Conservation (phyloP, 768 basidiomycete genomes). For the Auricularia auricula-judae region DNA sequence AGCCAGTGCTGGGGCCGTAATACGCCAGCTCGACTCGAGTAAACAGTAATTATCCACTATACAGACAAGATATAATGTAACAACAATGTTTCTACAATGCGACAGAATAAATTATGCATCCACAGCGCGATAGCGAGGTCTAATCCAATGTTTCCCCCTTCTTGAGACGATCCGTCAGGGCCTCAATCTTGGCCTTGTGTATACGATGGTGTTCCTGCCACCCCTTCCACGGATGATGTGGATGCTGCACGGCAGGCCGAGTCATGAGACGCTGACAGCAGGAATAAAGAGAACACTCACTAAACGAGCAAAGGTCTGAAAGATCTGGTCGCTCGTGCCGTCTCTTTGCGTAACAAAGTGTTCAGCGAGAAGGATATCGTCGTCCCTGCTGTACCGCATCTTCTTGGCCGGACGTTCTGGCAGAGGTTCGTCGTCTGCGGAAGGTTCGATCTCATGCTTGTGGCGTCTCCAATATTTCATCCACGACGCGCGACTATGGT, state of each 20-base stretch:
- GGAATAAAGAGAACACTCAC: constrained; percentile 28
- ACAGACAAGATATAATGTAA: no score
- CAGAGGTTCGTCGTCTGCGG: constrained; percentile 56
- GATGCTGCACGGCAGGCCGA: constrained; percentile 37
- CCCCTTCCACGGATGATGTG: constrained; percentile 89
- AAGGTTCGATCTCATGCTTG: constrained; percentile 67
- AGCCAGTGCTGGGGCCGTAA: no score
- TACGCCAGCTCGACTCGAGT: no score
- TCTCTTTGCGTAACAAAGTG: constrained; percentile 64
- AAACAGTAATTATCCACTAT: no score
- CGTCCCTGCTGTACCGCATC: constrained; percentile 70
- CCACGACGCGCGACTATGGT: constrained; percentile 87
- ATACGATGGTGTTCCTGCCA: constrained; percentile 90
- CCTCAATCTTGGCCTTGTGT: constrained; percentile 78
- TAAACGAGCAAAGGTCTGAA: constrained; percentile 65
- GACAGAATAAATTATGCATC: no score
- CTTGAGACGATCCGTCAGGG: constrained; percentile 51
- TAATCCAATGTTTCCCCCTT: constrained; percentile 44
- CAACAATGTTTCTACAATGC: no score
- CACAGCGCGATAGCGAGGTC: no score
- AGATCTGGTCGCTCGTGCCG: constrained; percentile 75
- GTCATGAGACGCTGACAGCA: neutral
- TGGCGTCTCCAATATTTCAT: constrained; percentile 89
- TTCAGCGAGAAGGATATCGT: constrained; percentile 69
- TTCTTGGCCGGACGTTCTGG: constrained; percentile 78